A percentile compares a stretch with the other conserved stretches of the same genome.
phyloP scores from a whole-genome alignment of 768 basidiomycete genomes.

The Leccinum obscurum region DNA sequence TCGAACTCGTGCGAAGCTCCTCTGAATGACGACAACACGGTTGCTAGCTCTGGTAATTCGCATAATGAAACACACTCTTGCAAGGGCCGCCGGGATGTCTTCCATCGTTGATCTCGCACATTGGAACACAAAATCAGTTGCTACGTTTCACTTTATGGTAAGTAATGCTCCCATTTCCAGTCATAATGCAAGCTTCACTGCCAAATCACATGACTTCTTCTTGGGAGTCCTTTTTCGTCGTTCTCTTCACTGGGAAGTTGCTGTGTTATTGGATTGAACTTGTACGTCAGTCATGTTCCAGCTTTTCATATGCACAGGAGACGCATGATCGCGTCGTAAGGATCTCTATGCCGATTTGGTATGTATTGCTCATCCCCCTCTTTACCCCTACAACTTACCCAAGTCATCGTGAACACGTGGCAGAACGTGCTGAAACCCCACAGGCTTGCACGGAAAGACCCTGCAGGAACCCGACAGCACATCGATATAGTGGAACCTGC shows the following conservation, averaged over 20 bases:
- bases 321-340: not conserved
- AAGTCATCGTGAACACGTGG: conserved; percentile 7
- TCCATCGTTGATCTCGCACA: not conserved
- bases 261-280: conserved; percentile 4
- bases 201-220: not conserved
- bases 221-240: not conserved
- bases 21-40: not conserved
- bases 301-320: conserved; percentile 16
- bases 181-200: not conserved
- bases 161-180: not conserved
- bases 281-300: conserved; percentile 7
- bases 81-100: not conserved
- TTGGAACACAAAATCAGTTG: conserved; percentile 2
- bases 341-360: not conserved
- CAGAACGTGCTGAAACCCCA: conserved; percentile 7
- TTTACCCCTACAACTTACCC: conserved; percentile 11
- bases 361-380: not conserved
- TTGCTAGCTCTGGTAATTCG: not conserved
- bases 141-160: not conserved
- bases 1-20: not conserved
- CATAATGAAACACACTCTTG: not conserved
- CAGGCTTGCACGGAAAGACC: conserved; percentile 13
- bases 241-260: not conserved
- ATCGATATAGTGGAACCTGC: conserved; percentile 17
- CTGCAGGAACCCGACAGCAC: conserved; percentile 16